Conservation (phyloP, 1,284 basidiomycete genomes). For the Malassezia psittaci region DNA sequence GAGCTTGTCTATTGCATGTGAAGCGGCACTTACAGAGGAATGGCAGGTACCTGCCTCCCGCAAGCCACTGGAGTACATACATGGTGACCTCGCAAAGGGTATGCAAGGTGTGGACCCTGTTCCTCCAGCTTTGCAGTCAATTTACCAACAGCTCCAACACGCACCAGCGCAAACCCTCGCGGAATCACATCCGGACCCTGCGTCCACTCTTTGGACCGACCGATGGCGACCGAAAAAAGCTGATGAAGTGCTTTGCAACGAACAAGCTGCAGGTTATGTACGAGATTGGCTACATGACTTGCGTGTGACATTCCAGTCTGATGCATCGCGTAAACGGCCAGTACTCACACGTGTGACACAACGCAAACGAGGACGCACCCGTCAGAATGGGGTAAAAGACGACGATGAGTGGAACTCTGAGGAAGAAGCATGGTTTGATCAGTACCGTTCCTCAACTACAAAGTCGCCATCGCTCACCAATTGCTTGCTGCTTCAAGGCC, state of each 20-base stretch:
- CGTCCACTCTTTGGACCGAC: conserved; percentile 16
- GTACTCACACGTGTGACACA: conserved; percentile 10
- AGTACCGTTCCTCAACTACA: conserved; percentile 16
- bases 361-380: conserved; percentile 9
- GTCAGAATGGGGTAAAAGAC: conserved; percentile 16
- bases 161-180: not conserved
- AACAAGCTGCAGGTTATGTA: conserved; percentile 16
- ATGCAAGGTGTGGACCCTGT: not conserved
- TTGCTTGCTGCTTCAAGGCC: conserved; percentile 60
- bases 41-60: not conserved
- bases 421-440: conserved; percentile 24
- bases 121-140: not conserved
- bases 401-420: conserved; percentile 19
- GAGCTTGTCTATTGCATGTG: not conserved
- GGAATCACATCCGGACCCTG: not conserved
- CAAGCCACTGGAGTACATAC: conserved; percentile 6
- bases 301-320: conserved; percentile 1
- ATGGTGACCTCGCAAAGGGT: not conserved
- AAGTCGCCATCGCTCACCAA: conserved; percentile 19
- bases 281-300: conserved; percentile 25
- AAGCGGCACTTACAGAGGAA: not conserved
- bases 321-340: not conserved
- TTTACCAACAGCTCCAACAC: not conserved
- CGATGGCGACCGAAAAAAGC: conserved; percentile 20
- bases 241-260: conserved; percentile 20